Percentiles rank a stretch among this genome's conserved stretches.
phyloP scores from a whole-genome alignment of 2,329 filamentous ascomycete species.

The Verticillium nubilum region DNA sequence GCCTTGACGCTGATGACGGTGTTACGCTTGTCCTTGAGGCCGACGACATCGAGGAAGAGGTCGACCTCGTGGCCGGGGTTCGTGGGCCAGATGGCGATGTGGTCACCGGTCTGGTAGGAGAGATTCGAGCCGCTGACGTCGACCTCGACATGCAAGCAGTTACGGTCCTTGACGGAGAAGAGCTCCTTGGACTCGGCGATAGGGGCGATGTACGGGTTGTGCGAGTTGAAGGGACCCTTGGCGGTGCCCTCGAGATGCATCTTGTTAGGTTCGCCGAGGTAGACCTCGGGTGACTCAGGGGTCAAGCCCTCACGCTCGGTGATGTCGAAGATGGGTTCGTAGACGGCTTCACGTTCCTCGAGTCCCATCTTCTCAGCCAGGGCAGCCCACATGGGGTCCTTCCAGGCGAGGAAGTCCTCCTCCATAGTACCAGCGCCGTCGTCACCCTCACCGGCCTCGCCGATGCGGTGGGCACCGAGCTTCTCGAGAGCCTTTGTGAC shows the following conservation, averaged over 20 bases:
- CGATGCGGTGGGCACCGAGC: conserved; percentile 78
- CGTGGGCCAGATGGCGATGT: conserved; percentile 95
- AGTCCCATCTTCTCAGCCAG: conserved; percentile 78
- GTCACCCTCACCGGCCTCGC: conserved; percentile 87
- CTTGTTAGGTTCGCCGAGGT: conserved; percentile 93
- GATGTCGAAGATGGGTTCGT: conserved; percentile 87
- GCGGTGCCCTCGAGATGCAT: conserved; percentile 81
- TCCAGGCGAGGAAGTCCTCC: conserved; percentile 98
- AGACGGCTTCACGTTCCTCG: conserved; percentile 92
- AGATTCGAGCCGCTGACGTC: conserved; percentile 86
- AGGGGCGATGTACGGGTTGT: conserved; percentile 95
- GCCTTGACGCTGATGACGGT: conserved; percentile 83
- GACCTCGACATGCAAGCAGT: conserved; percentile 95
- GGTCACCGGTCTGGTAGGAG: conserved; percentile 92
- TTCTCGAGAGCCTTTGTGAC: conserved; percentile 77
- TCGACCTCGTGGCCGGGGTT: conserved; percentile 92
- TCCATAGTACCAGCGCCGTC: conserved; percentile 99
- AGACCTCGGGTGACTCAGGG: conserved; percentile 74
- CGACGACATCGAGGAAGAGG: conserved; percentile 75
- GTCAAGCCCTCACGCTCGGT: conserved; percentile 69
- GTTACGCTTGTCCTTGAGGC: conserved; percentile 70
- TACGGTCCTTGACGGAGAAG: conserved; percentile 83
- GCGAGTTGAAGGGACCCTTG: conserved; percentile 89
- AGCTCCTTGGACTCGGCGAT: conserved; percentile 87
- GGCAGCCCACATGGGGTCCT: conserved; percentile 96